phyloP scores from a whole-genome alignment of 2,329 filamentous ascomycete species.

The Bipolaris cookei region DNA sequence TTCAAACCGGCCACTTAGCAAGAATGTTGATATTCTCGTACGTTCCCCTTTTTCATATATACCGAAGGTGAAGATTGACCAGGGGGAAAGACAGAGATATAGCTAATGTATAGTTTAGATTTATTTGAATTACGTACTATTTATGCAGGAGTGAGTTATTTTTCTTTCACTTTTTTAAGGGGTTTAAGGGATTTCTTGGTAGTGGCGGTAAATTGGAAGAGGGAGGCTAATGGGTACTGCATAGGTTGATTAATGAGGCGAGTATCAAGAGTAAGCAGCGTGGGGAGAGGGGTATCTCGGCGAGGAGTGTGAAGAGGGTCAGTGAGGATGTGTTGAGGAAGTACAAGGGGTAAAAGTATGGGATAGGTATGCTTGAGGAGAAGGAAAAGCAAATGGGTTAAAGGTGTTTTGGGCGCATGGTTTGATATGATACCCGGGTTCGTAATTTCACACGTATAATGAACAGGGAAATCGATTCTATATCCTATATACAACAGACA shows the following conservation, averaged over 20 bases:
- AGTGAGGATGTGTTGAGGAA: constrained; percentile 62
- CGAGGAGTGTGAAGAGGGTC: constrained; percentile 77
- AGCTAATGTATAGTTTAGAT: constrained; percentile 62
- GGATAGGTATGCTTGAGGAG: background rate
- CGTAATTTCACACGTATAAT: background rate
- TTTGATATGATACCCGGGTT: constrained; percentile 1
- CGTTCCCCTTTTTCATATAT: constrained; percentile 28
- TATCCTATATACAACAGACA: background rate
- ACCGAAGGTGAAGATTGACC: background rate
- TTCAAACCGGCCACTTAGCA: constrained; percentile 78
- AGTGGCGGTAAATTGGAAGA: background rate
- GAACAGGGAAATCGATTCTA: background rate
- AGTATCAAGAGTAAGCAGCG: constrained; percentile 75
- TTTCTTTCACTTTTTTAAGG: background rate
- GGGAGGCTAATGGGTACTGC: background rate
- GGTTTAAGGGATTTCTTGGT: background rate
- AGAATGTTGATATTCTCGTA: constrained; percentile 86
- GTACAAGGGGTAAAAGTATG: constrained; percentile 40
- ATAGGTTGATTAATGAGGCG: constrained; percentile 80
- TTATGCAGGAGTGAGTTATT: constrained; percentile 68
- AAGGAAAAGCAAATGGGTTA: no score
- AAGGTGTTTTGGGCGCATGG: background rate
- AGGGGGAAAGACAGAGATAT: background rate
- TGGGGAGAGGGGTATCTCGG: constrained; percentile 76
- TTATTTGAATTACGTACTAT: constrained; percentile 82